Conservation (phyloP, 2,329 filamentous ascomycete species). For the Xylariaceae sp. region DNA sequence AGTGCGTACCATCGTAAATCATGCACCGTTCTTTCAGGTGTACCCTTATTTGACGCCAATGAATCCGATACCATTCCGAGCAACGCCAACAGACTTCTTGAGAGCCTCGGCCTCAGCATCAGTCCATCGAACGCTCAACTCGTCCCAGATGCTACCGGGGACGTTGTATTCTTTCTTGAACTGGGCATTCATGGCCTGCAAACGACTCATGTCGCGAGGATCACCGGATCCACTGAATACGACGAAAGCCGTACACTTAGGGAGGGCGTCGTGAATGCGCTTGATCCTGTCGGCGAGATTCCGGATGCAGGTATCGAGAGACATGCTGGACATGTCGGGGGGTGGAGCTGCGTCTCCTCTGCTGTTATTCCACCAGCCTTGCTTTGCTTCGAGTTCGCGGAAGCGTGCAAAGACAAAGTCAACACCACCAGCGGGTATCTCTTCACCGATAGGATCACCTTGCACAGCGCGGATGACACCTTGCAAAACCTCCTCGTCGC, state of each 20-base stretch:
- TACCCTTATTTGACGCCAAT: constrained; percentile 54
- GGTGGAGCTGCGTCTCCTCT: constrained; percentile 34
- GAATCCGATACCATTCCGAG: constrained; percentile 61
- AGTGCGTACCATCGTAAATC: too few relatives aligned
- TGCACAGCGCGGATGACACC: constrained; percentile 55
- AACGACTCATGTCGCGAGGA: constrained; percentile 60
- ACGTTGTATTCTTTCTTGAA: constrained; percentile 63
- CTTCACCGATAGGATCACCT: constrained; percentile 54
- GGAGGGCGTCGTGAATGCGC: constrained; percentile 54
- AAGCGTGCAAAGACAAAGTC: constrained; percentile 66
- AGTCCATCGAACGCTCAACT: constrained; percentile 64
- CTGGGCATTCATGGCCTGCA: constrained; percentile 57
- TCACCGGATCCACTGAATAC: constrained; percentile 65
- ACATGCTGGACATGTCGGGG: constrained; percentile 25
- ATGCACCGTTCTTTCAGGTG: too few relatives aligned
- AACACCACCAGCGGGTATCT: constrained; percentile 57
- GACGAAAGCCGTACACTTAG: constrained; percentile 62
- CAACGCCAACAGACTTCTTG: constrained; percentile 51
- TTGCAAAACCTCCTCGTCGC: constrained; percentile 55
- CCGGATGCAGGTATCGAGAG: constrained; percentile 44
- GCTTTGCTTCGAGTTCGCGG: constrained; percentile 60
- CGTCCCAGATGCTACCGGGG: constrained; percentile 61
- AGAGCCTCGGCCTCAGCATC: constrained; percentile 62
- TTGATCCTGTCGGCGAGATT: constrained; percentile 47
- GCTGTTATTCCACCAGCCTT: constrained; percentile 65